phyloP scores from a whole-genome alignment of 140 eudicot species.

The Cichorium intybus region DNA sequence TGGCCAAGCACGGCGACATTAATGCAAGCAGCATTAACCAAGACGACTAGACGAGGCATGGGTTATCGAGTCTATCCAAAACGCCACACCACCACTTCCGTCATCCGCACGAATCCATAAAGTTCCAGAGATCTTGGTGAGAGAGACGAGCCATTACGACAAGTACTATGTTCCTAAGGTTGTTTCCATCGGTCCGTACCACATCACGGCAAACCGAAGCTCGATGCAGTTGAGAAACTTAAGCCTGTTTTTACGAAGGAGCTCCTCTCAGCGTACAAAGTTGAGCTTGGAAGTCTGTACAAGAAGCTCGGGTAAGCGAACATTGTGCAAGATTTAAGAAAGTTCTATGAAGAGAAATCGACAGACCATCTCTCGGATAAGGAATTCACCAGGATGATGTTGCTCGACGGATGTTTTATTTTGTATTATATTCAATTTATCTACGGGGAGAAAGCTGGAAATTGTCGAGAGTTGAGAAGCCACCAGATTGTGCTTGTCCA shows the following conservation, averaged over 20 bases:
- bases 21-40: conserved; percentile 2
- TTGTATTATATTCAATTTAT: conserved; percentile 15
- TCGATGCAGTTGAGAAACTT: conserved; percentile 13
- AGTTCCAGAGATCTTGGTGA: conserved; percentile 12
- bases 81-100: neutral
- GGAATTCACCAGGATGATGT: conserved; percentile 30
- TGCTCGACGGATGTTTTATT: conserved; percentile 31
- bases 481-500: neutral
- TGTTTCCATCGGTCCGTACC: conserved; percentile 38
- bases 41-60: conserved; percentile 9
- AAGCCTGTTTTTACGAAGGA: conserved; percentile 26
- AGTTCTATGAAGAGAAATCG: neutral
- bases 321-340: neutral
- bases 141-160: neutral
- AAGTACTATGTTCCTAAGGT: conserved; percentile 29
- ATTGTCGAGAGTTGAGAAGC: neutral
- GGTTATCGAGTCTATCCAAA: conserved; percentile 8
- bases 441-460: neutral
- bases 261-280: neutral
- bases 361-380: neutral
- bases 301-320: neutral
- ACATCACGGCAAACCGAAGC: conserved; percentile 3
- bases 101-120: conserved; percentile 17
- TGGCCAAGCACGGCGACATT: neutral
- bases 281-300: neutral